Evolutionary conservation across 1,139 yeast species (phyloP).

Genomic region (Nakaseomyces sp.): DNA sequence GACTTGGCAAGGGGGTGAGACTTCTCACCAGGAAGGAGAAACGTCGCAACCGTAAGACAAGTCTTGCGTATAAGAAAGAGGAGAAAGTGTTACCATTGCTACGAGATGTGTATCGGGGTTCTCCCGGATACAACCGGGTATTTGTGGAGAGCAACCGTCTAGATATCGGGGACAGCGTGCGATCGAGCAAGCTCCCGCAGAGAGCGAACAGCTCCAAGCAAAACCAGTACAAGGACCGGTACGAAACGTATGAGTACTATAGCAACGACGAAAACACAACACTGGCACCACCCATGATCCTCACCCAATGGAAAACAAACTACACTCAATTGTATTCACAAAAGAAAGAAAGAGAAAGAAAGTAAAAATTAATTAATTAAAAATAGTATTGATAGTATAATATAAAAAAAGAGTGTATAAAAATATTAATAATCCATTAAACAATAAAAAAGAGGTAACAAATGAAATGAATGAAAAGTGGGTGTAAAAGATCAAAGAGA

Average conservation of each 20-base stretch:
- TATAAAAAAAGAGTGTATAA: too few relatives aligned
- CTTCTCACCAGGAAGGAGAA: slow-evolving; percentile 14
- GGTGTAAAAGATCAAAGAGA: background rate
- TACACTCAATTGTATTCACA: slow-evolving; percentile 6
- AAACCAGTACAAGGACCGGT: background rate
- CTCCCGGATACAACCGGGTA: slow-evolving; percentile 29
- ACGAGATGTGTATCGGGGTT: slow-evolving; percentile 19
- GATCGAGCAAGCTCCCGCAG: slow-evolving; percentile 23
- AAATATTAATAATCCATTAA: too few relatives aligned
- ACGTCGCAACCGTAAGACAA: slow-evolving; percentile 5
- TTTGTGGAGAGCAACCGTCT: slow-evolving; percentile 24
- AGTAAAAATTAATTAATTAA: too few relatives aligned
- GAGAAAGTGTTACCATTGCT: too few relatives aligned
- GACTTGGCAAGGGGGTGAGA: slow-evolving; percentile 5
- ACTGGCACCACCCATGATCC: background rate
- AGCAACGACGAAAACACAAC: background rate
- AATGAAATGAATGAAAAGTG: too few relatives aligned
- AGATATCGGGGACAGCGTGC: slow-evolving; percentile 26
- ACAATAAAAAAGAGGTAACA: too few relatives aligned
- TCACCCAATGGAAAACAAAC: slow-evolving; percentile 9
- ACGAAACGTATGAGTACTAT: slow-evolving; percentile 1
- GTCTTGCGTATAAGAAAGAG: slow-evolving; percentile 10
- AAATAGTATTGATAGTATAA: too few relatives aligned
- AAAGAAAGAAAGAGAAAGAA: background rate
- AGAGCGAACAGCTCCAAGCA: slow-evolving; percentile 20